Conservation (phyloP, 371 early-diverging fungal species). For the Syncephalastrum contaminatum region DNA sequence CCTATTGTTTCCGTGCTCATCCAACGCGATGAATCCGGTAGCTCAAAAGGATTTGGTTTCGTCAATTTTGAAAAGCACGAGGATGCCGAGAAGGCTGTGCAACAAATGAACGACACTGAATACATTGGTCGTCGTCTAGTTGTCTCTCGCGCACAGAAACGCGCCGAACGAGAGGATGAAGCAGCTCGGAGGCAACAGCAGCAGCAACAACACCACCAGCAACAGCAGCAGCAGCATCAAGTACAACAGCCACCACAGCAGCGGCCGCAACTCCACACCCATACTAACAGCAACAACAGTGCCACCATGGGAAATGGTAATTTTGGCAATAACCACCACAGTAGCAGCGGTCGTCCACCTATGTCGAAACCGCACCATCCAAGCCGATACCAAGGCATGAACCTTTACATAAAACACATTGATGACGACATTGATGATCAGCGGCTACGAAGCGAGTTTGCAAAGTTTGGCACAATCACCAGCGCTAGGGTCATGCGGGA, state of each 20-base stretch:
- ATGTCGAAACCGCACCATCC: slow-evolving; percentile 66
- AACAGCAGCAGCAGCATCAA: slow-evolving; percentile 2
- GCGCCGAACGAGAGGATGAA: slow-evolving; percentile 96
- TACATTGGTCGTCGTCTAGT: slow-evolving; percentile 87
- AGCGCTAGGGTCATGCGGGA: slow-evolving; percentile 97
- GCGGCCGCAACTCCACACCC: slow-evolving; percentile 4
- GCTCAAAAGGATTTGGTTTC: slow-evolving; percentile 93
- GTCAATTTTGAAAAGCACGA: slow-evolving; percentile 95
- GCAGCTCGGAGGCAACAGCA: slow-evolving; percentile 83
- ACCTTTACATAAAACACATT: slow-evolving; percentile 97
- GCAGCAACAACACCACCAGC: slow-evolving; percentile 51
- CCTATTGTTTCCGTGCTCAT: slow-evolving; percentile 80
- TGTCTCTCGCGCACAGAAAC: slow-evolving; percentile 98
- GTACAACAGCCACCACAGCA: slow-evolving; percentile 4
- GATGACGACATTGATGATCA: slow-evolving; percentile 94
- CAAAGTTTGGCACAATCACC: slow-evolving; percentile 90
- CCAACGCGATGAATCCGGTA: slow-evolving; percentile 76
- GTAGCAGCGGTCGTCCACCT: slow-evolving; percentile 44
- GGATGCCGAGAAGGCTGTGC: slow-evolving; percentile 88
- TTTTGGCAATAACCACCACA: slow-evolving; percentile 1
- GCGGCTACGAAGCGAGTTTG: slow-evolving; percentile 85
- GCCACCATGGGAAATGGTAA: not conserved
- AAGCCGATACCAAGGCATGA: slow-evolving; percentile 86
- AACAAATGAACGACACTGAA: slow-evolving; percentile 90
- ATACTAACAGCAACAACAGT: not conserved